Conservation (phyloP, 495 filamentous ascomycete species). For the Paragyromitra xinjiangensis region DNA sequence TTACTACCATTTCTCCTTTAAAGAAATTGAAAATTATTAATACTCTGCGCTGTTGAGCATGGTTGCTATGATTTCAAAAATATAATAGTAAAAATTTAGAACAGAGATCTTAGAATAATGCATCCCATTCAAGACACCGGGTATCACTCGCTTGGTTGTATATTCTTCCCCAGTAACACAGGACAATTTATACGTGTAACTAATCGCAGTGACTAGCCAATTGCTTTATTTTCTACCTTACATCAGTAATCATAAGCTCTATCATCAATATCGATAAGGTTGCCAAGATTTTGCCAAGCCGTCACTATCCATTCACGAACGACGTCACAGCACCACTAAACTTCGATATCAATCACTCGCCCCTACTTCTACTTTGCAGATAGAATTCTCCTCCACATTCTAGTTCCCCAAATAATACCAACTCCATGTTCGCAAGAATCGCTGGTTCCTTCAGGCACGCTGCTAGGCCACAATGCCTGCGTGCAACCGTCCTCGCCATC, state of each 20-base stretch:
- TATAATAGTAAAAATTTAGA: background rate
- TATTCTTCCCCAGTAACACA: background rate
- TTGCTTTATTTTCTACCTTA: too few species aligned
- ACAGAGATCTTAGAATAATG: background rate
- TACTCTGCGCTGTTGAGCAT: too few species aligned
- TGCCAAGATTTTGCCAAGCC: constrained; percentile 37
- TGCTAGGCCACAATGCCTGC: constrained; percentile 31
- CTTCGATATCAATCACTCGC: constrained; percentile 18
- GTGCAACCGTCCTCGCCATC: background rate
- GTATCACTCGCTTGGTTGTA: background rate
- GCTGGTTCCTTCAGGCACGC: constrained; percentile 2
- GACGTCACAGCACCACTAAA: constrained; percentile 7
- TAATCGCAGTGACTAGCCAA: too few species aligned
- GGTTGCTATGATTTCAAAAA: background rate
- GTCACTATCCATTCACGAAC: background rate
- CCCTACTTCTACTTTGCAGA: constrained; percentile 2
- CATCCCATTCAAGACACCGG: background rate
- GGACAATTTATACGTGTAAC: too few species aligned
- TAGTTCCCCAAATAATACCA: background rate
- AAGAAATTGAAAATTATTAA: too few species aligned
- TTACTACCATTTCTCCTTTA: too few species aligned
- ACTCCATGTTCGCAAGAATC: constrained; percentile 23
- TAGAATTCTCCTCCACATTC: background rate
- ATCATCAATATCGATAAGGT: background rate
- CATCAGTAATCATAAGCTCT: too few species aligned